Evolutionary conservation across 1,139 yeast species (phyloP).

Genomic region (Meyerozyma elateridarum): DNA sequence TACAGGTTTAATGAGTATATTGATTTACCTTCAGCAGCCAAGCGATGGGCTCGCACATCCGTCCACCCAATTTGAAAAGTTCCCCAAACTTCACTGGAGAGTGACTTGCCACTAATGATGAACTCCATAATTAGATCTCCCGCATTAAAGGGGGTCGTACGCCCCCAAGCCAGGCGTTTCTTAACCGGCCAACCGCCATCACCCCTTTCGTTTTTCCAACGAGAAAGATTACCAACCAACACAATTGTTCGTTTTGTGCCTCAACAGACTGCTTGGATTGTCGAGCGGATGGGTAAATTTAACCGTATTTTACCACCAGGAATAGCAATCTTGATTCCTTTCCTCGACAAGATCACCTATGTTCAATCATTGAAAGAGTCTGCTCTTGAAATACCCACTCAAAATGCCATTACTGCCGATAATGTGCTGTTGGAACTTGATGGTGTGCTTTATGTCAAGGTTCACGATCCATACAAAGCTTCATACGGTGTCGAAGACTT

Average conservation of each 20-base stretch:
- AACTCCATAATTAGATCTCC: too few species aligned
- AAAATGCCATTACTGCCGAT: conserved; percentile 81
- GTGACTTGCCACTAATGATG: conserved; percentile 3
- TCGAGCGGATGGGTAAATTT: conserved; percentile 88
- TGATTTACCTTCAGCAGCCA: too few species aligned
- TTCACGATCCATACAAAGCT: conserved; percentile 79
- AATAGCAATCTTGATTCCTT: conserved; percentile 65
- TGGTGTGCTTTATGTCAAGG: conserved; percentile 75
- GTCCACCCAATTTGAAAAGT: neutral
- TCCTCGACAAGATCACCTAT: conserved; percentile 71
- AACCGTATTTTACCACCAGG: conserved; percentile 74
- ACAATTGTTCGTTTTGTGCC: conserved; percentile 78
- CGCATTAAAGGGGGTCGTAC: too few species aligned
- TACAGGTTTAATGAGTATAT: too few species aligned
- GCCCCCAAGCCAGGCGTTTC: too few species aligned
- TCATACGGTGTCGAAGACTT: conserved; percentile 88
- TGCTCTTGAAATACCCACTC: conserved; percentile 80
- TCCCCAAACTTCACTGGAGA: too few species aligned
- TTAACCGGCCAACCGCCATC: conserved; percentile 2
- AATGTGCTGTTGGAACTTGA: conserved; percentile 82
- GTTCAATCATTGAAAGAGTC: conserved; percentile 79
- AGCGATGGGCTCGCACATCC: neutral
- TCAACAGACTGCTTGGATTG: conserved; percentile 88
- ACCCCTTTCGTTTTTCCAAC: conserved; percentile 48
- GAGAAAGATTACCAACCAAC: conserved; percentile 64